phyloP scores from a whole-genome alignment of 2,329 filamentous ascomycete species.

The Aspergillus amoenus region DNA sequence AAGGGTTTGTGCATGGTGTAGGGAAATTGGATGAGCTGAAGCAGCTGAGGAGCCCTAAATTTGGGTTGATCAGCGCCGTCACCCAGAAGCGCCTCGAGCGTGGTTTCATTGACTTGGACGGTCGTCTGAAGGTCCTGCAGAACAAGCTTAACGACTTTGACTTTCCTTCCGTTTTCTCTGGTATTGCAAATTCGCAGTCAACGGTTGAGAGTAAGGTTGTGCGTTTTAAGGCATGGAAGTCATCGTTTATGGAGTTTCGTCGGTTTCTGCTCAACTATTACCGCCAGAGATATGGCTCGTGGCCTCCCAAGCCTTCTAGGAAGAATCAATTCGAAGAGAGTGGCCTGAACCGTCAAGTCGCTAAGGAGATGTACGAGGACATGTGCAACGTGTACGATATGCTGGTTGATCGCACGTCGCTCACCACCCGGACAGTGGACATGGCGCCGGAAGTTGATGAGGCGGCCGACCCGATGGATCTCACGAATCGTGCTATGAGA shows the following conservation, averaged over 20 bases:
- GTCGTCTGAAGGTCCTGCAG: conserved; percentile 69
- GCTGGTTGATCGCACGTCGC: conserved; percentile 72
- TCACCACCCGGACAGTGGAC: conserved; percentile 78
- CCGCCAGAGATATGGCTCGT: conserved; percentile 65
- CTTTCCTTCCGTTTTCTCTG: conserved; percentile 85
- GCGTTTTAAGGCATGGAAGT: conserved; percentile 81
- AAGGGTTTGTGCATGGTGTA: conserved; percentile 87
- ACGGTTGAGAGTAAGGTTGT: conserved; percentile 73
- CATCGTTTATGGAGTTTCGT: conserved; percentile 71
- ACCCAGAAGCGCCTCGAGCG: conserved; percentile 80
- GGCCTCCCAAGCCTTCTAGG: conserved; percentile 92
- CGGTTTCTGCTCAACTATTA: conserved; percentile 72
- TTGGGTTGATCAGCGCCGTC: conserved; percentile 64
- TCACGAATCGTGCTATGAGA: conserved; percentile 69
- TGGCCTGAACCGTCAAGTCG: conserved; percentile 79
- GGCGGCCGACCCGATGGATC: conserved; percentile 52
- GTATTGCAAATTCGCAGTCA: conserved; percentile 80
- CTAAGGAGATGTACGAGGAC: conserved; percentile 81
- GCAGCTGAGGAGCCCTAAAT: conserved; percentile 67
- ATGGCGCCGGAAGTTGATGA: conserved; percentile 57
- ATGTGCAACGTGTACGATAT: conserved; percentile 85
- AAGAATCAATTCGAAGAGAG: conserved; percentile 86
- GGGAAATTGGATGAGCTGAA: conserved; percentile 78
- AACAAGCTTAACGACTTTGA: conserved; percentile 81
- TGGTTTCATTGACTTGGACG: conserved; percentile 75